phyloP scores from a whole-genome alignment of 176 grass and related monocot genomes.

The Metroxylon sagu region DNA sequence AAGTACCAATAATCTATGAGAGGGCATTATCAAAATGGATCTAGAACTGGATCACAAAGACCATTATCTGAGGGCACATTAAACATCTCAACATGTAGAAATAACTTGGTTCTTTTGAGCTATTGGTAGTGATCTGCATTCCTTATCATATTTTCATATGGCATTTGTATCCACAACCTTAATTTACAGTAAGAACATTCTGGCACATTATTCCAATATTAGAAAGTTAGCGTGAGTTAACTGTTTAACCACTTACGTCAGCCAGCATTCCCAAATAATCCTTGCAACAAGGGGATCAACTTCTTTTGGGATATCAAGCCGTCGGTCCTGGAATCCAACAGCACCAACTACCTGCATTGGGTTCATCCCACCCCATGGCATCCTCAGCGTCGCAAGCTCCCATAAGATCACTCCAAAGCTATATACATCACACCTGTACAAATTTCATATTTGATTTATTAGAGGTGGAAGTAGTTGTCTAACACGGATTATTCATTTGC shows the following conservation, averaged over 20 bases:
- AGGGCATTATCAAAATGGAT: too few species aligned
- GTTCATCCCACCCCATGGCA: constrained; percentile 98
- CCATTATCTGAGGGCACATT: too few species aligned
- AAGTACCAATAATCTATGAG: too few species aligned
- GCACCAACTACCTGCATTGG: constrained; percentile 98
- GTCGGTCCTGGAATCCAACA: constrained; percentile 87
- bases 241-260: constrained; percentile 47
- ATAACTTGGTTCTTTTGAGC: too few species aligned
- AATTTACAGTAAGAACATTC: too few species aligned
- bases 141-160: too few species aligned
- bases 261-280: constrained; percentile 95
- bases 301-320: constrained; percentile 92
- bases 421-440: constrained; percentile 83
- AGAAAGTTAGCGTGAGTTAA: neutral
- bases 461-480: constrained; percentile 9
- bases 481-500: too few species aligned
- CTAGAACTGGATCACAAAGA: too few species aligned
- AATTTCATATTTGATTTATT: constrained; percentile 1
- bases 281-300: constrained; percentile 74
- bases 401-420: constrained; percentile 98
- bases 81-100: too few species aligned
- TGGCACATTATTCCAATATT: too few species aligned
- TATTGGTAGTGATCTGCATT: too few species aligned
- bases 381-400: constrained; percentile 87
- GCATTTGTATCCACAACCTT: too few species aligned